Percentiles rank a stretch among this genome's conserved stretches.
Conservation (phyloP, 805 yeast species). For the Candida glaebosa region DNA sequence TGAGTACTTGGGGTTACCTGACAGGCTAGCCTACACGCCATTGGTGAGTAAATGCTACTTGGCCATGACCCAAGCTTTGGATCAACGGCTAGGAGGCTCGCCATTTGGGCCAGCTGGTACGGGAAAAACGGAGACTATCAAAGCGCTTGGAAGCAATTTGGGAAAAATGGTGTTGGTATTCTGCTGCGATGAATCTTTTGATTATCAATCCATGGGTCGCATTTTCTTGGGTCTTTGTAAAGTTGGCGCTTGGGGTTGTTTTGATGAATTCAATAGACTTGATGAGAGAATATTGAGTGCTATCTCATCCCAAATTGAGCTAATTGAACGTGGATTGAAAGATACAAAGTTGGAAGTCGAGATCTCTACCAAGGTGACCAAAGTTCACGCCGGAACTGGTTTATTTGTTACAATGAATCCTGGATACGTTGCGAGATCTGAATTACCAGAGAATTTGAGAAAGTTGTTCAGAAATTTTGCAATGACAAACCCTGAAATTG, state of each 20-base stretch:
- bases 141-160: conserved; percentile 73
- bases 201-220: conserved; percentile 73
- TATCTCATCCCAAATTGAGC: conserved; percentile 74
- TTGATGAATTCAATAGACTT: conserved; percentile 89
- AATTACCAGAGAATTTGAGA: conserved; percentile 81
- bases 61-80: conserved; percentile 70
- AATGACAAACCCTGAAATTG: conserved; percentile 68
- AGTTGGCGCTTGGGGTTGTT: conserved; percentile 93
- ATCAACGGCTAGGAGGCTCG: conserved; percentile 79
- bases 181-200: conserved; percentile 88
- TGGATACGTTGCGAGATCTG: conserved; percentile 76
- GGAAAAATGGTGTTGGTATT: conserved; percentile 84
- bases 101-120: conserved; percentile 97
- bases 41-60: conserved; percentile 60
- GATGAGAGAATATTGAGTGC: conserved; percentile 73
- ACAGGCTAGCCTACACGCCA: conserved; percentile 74
- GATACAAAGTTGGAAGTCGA: conserved; percentile 25
- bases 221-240: conserved; percentile 74
- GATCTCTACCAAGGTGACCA: conserved; percentile 39
- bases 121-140: conserved; percentile 90
- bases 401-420: conserved; percentile 92
- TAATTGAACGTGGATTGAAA: conserved; percentile 55
- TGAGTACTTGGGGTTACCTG: conserved; percentile 77
- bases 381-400: conserved; percentile 53
- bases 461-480: conserved; percentile 74